Evolutionary conservation across 2,329 filamentous ascomycete genomes (phyloP), one percentile per base, ranked within the genome.

Genomic region (Harringtonia lauricola): DNA sequence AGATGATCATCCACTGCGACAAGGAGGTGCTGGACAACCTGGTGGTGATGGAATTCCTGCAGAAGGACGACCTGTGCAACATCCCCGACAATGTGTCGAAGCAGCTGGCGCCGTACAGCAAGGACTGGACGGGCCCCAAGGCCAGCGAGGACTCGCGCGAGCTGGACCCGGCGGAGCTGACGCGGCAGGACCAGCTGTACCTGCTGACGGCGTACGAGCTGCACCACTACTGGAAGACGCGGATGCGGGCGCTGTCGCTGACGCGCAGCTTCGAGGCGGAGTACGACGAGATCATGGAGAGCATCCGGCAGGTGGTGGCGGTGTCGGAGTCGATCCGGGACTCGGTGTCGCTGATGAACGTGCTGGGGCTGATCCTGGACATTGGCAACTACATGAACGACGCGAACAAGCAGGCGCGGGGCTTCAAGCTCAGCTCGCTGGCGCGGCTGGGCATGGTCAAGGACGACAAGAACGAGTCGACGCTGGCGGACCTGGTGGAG

Each of bases 301-400:
- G 92, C 66, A 77, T 96, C 47, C 81, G 82, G 51, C 81, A 92
- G 48, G 79, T 98, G n/a, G 84, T 94, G 30, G 68, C 70, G 26
- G 88, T 95, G 9, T 90, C 89, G 5, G 90, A 96, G 64, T 85
- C 87, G 10, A 68, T 98, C 43, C 79, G 90, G 39, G 88, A 94
- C 58, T 95, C 89, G 2, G 87, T 94, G 22, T 84, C 87, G 22
- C 67, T 98, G 55, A 95, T 96, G 82, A 95, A 94, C 52, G 88
- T 98, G 38, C 77, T 98, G 45, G 89, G 90, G 47, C 74, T 96
- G 49, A 98, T 98, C 63, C 70, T 98, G 55, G 90, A 95, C 62
- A 95, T 98, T 57, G 92, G 92, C 63, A 98, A 98, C 64, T 98
- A 95, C 72, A 98, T 98, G 92, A 98, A 98, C 70, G 92, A 96